Evolutionary conservation across 495 filamentous ascomycete genomes (phyloP).

Genomic region (Daldinia bambusicola): DNA sequence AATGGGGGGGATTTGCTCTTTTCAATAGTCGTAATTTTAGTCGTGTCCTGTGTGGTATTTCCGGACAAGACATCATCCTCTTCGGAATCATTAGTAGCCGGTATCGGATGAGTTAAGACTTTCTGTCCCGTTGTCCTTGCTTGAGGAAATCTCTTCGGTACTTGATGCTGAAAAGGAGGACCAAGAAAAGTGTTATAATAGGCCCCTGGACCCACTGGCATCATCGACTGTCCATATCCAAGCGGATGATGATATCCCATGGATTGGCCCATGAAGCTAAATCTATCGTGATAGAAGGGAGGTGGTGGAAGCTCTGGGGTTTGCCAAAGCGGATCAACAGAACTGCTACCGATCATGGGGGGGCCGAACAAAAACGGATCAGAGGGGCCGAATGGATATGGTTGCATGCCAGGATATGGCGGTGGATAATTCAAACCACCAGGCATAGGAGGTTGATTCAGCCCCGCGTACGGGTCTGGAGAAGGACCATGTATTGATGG

Average conservation of each 20-base stretch:
- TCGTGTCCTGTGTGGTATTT: slow-evolving; percentile 7
- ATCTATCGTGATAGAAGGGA: slow-evolving; percentile 29
- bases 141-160: slow-evolving; percentile 16
- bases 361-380: slow-evolving; percentile 30
- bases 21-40: neutral
- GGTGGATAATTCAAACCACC: slow-evolving; percentile 14
- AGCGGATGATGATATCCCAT: slow-evolving; percentile 24
- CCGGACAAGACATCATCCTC: slow-evolving; percentile 44
- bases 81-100: slow-evolving; percentile 30
- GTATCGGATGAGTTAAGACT: slow-evolving; percentile 11
- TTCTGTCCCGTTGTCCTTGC: slow-evolving; percentile 19
- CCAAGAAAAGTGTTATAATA: slow-evolving; percentile 3
- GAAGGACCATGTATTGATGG: neutral
- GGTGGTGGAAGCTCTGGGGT: slow-evolving; percentile 37
- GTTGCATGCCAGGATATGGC: slow-evolving; percentile 21
- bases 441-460: neutral
- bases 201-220: slow-evolving; percentile 4
- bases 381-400: slow-evolving; percentile 13
- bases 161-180: slow-evolving; percentile 5
- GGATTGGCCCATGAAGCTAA: slow-evolving; percentile 28
- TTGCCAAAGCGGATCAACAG: slow-evolving; percentile 45
- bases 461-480: neutral
- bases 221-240: slow-evolving; percentile 15
- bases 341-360: slow-evolving; percentile 17
- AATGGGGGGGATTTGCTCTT: slow-evolving; percentile 15